phyloP scores from a whole-genome alignment of 306 rosid species.

The Arachis stenosperma region DNA sequence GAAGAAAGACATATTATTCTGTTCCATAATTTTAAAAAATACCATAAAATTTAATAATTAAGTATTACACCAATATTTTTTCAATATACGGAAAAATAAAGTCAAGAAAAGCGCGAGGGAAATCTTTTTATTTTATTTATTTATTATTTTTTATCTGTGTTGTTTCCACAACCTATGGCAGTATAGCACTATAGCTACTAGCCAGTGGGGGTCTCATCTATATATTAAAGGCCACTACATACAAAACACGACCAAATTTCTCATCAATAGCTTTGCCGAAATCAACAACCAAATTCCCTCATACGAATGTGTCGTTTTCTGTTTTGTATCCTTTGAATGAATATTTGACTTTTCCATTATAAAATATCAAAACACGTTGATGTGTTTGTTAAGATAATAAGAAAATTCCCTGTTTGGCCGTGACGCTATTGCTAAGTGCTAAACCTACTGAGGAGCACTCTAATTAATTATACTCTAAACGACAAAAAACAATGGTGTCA shows the following conservation, averaged over 20 bases:
- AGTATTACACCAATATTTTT: too few relatives aligned
- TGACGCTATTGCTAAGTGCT: not conserved
- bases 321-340: constrained; percentile 11
- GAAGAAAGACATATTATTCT: too few relatives aligned
- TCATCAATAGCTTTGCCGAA: not conserved
- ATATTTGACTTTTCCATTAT: constrained; percentile 3
- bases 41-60: too few relatives aligned
- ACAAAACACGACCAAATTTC: not conserved
- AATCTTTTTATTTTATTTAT: too few relatives aligned
- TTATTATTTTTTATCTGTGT: too few relatives aligned
- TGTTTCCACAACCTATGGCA: too few relatives aligned
- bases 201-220: too few relatives aligned
- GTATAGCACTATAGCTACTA: too few relatives aligned
- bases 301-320: not conserved
- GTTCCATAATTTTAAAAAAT: too few relatives aligned
- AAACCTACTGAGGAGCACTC: not conserved
- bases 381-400: not conserved
- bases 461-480: not conserved
- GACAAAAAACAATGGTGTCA: not conserved
- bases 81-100: too few relatives aligned
- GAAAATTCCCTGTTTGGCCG: not conserved
- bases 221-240: not conserved
- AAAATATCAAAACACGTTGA: constrained; percentile 19
- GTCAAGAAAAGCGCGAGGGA: too few relatives aligned
- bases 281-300: not conserved